Evolutionary conservation across 2,329 filamentous ascomycete genomes (phyloP).

Genomic region (Zasmidium cellare): DNA sequence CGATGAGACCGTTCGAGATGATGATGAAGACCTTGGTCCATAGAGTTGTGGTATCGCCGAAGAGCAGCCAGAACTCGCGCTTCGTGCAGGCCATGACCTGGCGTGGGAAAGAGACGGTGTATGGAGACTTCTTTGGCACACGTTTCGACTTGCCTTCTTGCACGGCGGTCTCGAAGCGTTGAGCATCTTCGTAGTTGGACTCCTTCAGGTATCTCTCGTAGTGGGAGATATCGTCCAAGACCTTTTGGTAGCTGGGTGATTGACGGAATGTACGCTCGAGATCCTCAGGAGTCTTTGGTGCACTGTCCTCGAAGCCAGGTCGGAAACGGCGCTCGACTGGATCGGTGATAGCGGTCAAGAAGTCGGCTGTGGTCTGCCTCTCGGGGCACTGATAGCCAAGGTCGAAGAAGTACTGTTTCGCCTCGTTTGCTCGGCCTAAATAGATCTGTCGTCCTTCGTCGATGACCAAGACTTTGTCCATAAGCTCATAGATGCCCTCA

Average conservation of each 20-base stretch:
- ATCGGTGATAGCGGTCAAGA: constrained; percentile 76
- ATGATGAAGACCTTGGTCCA: constrained; percentile 81
- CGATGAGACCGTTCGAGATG: constrained; percentile 70
- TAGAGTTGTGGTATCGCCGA: constrained; percentile 71
- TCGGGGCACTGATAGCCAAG: constrained; percentile 63
- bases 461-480: constrained; percentile 80
- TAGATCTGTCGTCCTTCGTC: constrained; percentile 70
- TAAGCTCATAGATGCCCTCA: constrained; percentile 68
- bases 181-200: constrained; percentile 48
- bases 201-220: constrained; percentile 59
- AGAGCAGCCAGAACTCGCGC: constrained; percentile 76
- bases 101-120: constrained; percentile 71
- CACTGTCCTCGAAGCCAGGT: constrained; percentile 62
- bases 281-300: constrained; percentile 69
- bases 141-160: constrained; percentile 65
- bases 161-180: constrained; percentile 63
- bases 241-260: constrained; percentile 61
- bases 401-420: constrained; percentile 65
- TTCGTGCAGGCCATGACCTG: constrained; percentile 70
- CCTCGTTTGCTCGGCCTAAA: constrained; percentile 62
- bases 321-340: constrained; percentile 70
- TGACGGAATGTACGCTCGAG: constrained; percentile 66
- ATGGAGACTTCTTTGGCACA: constrained; percentile 62
- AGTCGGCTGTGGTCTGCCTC: constrained; percentile 72
- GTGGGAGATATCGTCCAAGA: constrained; percentile 61